phyloP scores from a whole-genome alignment of 1,284 basidiomycete genomes.

The Lentinula novae-zelandiae region DNA sequence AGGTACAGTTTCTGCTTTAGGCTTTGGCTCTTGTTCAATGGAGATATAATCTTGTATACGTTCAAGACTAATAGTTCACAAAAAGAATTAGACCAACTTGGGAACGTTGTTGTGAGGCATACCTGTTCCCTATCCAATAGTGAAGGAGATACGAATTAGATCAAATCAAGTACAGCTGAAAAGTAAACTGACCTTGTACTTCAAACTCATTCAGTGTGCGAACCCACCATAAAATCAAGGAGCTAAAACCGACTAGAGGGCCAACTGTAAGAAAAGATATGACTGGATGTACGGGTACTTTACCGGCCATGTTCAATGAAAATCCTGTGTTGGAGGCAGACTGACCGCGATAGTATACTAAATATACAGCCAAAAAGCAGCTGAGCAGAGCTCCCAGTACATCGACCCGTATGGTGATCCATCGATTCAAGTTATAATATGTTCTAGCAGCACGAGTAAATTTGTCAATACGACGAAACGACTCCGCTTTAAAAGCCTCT shows the following conservation, averaged over 20 bases:
- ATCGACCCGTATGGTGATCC: constrained; percentile 55
- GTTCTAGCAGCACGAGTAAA: constrained; percentile 43
- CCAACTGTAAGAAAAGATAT: neutral
- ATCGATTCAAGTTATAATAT: constrained; percentile 56
- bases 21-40: constrained; percentile 69
- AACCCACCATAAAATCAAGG: constrained; percentile 53
- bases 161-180: neutral
- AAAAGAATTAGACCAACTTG: too few species aligned
- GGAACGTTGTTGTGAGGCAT: neutral
- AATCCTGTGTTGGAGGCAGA: constrained; percentile 50
- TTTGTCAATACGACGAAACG: constrained; percentile 41
- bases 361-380: constrained; percentile 48
- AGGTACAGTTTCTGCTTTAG: constrained; percentile 48
- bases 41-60: constrained; percentile 70
- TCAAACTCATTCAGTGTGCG: constrained; percentile 58
- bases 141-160: neutral
- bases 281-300: neutral
- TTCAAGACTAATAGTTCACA: constrained; percentile 48
- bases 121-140: constrained; percentile 45
- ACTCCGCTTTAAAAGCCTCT: constrained; percentile 41
- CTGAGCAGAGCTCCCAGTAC: constrained; percentile 49
- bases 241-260: constrained; percentile 46
- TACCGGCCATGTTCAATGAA: constrained; percentile 47
- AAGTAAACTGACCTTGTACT: constrained; percentile 40
- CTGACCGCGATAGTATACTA: constrained; percentile 41